Evolutionary conservation across 768 basidiomycete genomes (phyloP).

Genomic region (Tylopilus subfusipes): DNA sequence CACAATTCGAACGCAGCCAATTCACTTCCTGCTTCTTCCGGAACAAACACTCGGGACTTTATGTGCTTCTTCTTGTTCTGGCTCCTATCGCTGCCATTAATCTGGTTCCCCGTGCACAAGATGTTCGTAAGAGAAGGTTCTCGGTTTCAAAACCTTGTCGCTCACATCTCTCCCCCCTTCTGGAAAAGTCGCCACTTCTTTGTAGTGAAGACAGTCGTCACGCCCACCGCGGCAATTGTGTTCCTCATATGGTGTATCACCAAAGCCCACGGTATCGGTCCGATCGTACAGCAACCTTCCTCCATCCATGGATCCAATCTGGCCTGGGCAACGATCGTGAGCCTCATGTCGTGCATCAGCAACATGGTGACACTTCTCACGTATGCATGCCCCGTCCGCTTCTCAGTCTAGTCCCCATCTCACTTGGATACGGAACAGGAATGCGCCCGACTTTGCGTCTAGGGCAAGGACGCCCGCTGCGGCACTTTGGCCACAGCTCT

Average conservation of each 20-base stretch:
- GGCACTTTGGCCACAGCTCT: slow-evolving; percentile 61
- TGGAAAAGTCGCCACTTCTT: slow-evolving; percentile 66
- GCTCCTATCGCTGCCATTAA: slow-evolving; percentile 72
- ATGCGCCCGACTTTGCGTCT: slow-evolving; percentile 75
- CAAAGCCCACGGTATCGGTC: slow-evolving; percentile 74
- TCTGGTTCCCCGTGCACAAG: slow-evolving; percentile 81
- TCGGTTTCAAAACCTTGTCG: not conserved
- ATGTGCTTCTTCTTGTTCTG: slow-evolving; percentile 87
- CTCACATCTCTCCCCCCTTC: slow-evolving; percentile 5
- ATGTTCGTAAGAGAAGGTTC: slow-evolving; percentile 46
- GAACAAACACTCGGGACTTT: slow-evolving; percentile 72
- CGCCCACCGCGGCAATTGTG: slow-evolving; percentile 62
- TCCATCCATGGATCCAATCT: slow-evolving; percentile 60
- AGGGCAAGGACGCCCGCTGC: slow-evolving; percentile 54
- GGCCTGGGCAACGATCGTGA: slow-evolving; percentile 72
- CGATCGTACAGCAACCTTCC: slow-evolving; percentile 64
- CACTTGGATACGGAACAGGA: slow-evolving; percentile 36
- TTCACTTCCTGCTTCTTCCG: slow-evolving; percentile 66
- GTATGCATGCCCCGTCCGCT: slow-evolving; percentile 33
- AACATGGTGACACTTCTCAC: slow-evolving; percentile 76
- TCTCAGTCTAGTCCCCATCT: slow-evolving; percentile 10
- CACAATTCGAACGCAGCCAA: slow-evolving; percentile 47
- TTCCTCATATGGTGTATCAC: slow-evolving; percentile 80
- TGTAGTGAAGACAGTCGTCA: slow-evolving; percentile 71
- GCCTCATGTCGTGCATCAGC: slow-evolving; percentile 74